Percentiles rank a stretch among this genome's conserved stretches.
Conservation (phyloP, 768 basidiomycete genomes). For the Podaxis mareebaensis region DNA sequence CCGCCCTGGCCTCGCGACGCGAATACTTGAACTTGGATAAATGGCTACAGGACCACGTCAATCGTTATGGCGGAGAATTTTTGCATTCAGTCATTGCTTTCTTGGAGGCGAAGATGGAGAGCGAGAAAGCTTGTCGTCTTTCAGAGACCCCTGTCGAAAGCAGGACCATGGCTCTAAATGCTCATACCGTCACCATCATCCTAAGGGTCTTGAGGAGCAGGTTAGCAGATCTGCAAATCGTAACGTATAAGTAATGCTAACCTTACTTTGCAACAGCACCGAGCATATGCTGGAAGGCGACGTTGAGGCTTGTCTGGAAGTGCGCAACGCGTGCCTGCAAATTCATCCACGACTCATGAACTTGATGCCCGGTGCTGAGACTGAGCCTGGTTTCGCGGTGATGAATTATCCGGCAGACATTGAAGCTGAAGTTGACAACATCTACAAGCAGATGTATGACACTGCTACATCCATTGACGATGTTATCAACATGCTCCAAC, state of each 20-base stretch:
- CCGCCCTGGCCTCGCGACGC: conserved; percentile 87
- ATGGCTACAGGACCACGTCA: conserved; percentile 90
- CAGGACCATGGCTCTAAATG: conserved; percentile 84
- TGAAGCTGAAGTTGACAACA: conserved; percentile 89
- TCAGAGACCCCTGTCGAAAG: conserved; percentile 78
- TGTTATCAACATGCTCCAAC: conserved; percentile 85
- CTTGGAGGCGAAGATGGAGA: conserved; percentile 90
- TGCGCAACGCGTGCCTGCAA: conserved; percentile 90
- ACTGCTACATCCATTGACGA: conserved; percentile 94
- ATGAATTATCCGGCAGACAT: conserved; percentile 87
- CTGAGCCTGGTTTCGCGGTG: conserved; percentile 89
- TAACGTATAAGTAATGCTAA: not conserved
- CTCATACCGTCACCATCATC: conserved; percentile 89
- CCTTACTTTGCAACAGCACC: conserved; percentile 45
- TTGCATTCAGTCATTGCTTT: conserved; percentile 86
- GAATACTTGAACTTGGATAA: conserved; percentile 96
- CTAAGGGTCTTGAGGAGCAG: conserved; percentile 84
- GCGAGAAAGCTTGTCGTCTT: conserved; percentile 74
- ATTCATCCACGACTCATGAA: conserved; percentile 97
- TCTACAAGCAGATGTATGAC: conserved; percentile 98
- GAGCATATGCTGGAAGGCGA: conserved; percentile 75
- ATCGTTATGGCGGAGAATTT: conserved; percentile 81
- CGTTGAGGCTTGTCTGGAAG: conserved; percentile 84
- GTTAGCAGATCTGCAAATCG: conserved; percentile 41
- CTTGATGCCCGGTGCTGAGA: conserved; percentile 80